Base-by-base conservation (phyloP, 148 eudicot species). In the Heliosperma pusillum region DNA sequence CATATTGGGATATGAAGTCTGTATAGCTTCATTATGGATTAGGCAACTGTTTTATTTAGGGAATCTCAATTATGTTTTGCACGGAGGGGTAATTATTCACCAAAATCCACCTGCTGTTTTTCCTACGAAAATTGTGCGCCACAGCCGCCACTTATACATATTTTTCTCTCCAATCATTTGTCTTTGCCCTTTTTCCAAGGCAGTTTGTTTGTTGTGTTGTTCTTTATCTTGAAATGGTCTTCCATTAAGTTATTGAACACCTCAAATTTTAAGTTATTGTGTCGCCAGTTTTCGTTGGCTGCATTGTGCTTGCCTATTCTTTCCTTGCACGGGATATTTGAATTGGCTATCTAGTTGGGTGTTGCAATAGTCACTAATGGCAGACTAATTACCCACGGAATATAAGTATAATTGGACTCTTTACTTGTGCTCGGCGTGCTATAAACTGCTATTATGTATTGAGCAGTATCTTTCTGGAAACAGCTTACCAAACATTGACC, bases 401-500 rank as follows among this genome's bases (percentile, higher is more conserved):
- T n/a, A n/a, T n/a, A 36, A 36, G 42, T 6, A 36, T 36, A 36
- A 7, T 36, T 36, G 42, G 42, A 36, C 42, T 50, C 55, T 50
- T 50, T 16, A 16, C 55, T 50, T 50, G 5, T 16, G 55, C 13
- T 16, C 4, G 13, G 55, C 5, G 55, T 50, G 55, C 5, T 50
- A 50, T 50, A 11, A 60, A 24, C 17, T 13, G 68, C 68, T 64
- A 64, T 50, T 12, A 0, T 64, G 5, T 30, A 27, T 12, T 64
- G 44, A 30, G 40, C 17, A 33, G 25, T 20, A 20, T 66, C 15
- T 16, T 66, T 40, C 70, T 40, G 69, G 52, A 66, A 66, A 64
- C 44, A 64, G 16, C 68, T 64, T 64, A 64, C 42, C 16, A 22
- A 66, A n/a, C 52, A 36, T 40, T n/a, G 42, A 66, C 52, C 68